Base-by-base conservation (phyloP, 1,139 yeast genomes). In the Nakaseomyces bracarensis region DNA sequence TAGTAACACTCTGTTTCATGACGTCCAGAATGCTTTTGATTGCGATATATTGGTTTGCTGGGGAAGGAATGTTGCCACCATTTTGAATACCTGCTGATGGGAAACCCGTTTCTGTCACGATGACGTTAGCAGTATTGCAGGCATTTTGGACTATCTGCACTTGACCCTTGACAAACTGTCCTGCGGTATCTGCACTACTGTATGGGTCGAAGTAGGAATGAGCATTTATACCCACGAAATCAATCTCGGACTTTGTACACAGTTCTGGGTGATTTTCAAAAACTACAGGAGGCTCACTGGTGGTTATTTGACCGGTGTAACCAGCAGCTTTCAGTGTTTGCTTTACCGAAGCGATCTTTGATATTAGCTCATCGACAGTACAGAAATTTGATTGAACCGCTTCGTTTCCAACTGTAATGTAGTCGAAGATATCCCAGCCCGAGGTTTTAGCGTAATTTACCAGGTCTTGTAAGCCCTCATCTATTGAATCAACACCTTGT, bases 241-340 rank as follows among this genome's bases (percentile, higher is more conserved):
- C 95, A 49, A 83, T 72, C 26, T 69, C 82, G 15, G 84, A 73
- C 20, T 65, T 63, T 0, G 77, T 71, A 67, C 96, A 87, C 53
- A 87, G 71, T 16, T 63, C 64, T 8, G 95, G 86, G 58, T 82
- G 52, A 41, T 67, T 63, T 55, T 74, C 73, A 61, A 71, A 86
- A 14, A 79, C 64, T n/a, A 74, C 81, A 15, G 96, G 94, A 41
- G 95, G 95, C 61, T 87, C 96, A 41, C 95, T 77, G 21, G 95
- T 86, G 23, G 93, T 79, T 35, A 87, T 70, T 44, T 68, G 57
- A 39, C 96, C 96, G n/a, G 67, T 61, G 66, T 79, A 87, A 18
- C 96, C 96, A 20, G 85, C 89, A 41, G 59, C 62, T 44, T 67
- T 60, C 46, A 87, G 71, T 49, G 66, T 65, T 10, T 69, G 39